Conservation (phyloP, 2,329 filamentous ascomycete species). For the Ophiostoma novo-ulmi region DNA sequence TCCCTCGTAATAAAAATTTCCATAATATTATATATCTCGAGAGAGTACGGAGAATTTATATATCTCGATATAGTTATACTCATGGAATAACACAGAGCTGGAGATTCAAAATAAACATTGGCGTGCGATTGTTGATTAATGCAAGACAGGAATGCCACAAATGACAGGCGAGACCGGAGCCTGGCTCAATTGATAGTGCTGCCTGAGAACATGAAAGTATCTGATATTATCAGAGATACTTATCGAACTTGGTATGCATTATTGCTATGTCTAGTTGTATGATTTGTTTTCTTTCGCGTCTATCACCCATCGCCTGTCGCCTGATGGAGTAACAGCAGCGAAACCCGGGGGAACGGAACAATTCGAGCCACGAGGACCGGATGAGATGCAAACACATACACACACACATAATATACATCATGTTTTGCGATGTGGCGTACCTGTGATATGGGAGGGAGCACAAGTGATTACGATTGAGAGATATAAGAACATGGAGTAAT, state of each 20-base stretch:
- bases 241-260: neutral
- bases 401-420: neutral
- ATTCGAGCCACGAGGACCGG: neutral
- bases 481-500: no score
- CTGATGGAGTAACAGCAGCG: neutral
- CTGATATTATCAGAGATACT: neutral
- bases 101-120: neutral
- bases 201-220: no score
- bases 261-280: no score
- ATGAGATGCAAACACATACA: neutral
- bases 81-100: neutral
- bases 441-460: no score
- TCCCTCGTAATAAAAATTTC: neutral
- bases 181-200: no score
- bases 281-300: neutral
- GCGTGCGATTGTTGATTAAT: neutral
- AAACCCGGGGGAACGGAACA: neutral
- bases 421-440: neutral
- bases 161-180: neutral
- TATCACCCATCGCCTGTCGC: neutral
- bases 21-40: neutral
- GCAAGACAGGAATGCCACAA: neutral
- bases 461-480: no score
- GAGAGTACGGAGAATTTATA: neutral
- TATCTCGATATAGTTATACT: conserved; percentile 1